These are phyloP conservation scores for Pythium scleroteichum DNA, from an alignment of 352 stramenopile species.

Conservation along the genomic window DNA sequence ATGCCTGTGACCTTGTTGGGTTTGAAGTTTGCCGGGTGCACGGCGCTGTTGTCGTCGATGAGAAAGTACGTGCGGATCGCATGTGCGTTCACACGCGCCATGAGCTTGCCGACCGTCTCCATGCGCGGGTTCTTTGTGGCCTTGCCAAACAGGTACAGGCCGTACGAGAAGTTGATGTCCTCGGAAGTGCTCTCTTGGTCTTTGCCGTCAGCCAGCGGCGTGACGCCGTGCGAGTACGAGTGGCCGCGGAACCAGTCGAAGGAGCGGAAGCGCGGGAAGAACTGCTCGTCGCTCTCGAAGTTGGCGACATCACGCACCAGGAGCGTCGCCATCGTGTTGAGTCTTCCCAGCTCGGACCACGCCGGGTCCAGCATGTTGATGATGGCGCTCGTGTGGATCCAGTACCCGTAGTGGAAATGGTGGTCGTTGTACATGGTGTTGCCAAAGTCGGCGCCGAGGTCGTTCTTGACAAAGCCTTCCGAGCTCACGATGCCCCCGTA, in stretches of 20 bases:
- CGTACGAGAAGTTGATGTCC: conserved; percentile 61
- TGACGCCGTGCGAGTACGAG: conserved; percentile 72
- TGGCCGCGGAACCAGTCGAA: conserved; percentile 76
- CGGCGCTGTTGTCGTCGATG: conserved; percentile 41
- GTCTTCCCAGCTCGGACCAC: conserved; percentile 40
- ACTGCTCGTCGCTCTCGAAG: conserved; percentile 34
- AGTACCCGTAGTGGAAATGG: conserved; percentile 77
- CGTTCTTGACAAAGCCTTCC: conserved; percentile 43
- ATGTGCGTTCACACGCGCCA: conserved; percentile 50
- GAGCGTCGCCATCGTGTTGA: conserved; percentile 45
- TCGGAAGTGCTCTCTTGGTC: conserved; percentile 71
- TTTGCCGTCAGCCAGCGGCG: conserved; percentile 59
- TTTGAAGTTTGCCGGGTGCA: conserved; percentile 49
- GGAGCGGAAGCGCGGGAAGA: conserved; percentile 53
- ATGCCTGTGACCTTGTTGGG: conserved; percentile 70
- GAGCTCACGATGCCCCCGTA: conserved; percentile 62
- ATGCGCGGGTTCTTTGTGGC: conserved; percentile 40
- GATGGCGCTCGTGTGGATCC: conserved; percentile 46
- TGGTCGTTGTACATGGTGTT: conserved; percentile 77
- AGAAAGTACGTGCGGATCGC: conserved; percentile 69
- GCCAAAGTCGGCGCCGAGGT: conserved; percentile 55
- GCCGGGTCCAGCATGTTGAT: conserved; percentile 52
- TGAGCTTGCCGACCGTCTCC: conserved; percentile 41
- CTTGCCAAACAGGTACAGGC: conserved; percentile 49
- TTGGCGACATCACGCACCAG: conserved; percentile 66